Evolutionary conservation across 1,139 yeast genomes (phyloP).

Genomic region (Taphrina confusa): DNA sequence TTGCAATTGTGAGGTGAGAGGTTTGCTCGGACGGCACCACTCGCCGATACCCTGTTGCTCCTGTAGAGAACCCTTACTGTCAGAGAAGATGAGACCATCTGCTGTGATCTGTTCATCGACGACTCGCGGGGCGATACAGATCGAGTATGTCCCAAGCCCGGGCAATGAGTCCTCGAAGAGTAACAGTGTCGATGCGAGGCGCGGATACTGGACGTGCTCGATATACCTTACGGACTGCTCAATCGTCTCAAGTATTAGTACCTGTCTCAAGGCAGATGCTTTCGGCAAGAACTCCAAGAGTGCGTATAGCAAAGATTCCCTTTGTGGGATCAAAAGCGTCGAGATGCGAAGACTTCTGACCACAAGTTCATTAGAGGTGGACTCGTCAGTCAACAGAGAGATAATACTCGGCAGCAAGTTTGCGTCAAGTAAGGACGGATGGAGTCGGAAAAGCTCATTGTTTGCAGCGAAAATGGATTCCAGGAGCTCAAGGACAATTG

Average conservation of each 20-base stretch:
- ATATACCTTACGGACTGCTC: neutral
- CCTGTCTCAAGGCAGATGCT: neutral
- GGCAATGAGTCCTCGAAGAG: conserved; percentile 23
- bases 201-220: neutral
- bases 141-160: conserved; percentile 20
- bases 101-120: conserved; percentile 15
- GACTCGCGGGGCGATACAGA: neutral
- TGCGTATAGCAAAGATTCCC: neutral
- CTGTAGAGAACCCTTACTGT: neutral
- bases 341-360: neutral
- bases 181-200: neutral
- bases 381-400: neutral
- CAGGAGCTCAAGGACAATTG: conserved; percentile 17
- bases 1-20: neutral
- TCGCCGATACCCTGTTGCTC: neutral
- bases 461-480: conserved; percentile 8
- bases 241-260: conserved; percentile 1
- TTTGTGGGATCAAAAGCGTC: conserved; percentile 2
- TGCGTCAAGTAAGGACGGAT: conserved; percentile 13
- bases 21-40: conserved; percentile 5
- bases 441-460: neutral
- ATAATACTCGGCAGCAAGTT: conserved; percentile 7
- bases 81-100: conserved; percentile 18
- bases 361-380: neutral
- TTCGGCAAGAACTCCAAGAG: conserved; percentile 3